These are phyloP conservation scores for Fusarium sp. DNA, from an alignment of 2,329 filamentous ascomycete genomes.

Conservation along the genomic window DNA sequence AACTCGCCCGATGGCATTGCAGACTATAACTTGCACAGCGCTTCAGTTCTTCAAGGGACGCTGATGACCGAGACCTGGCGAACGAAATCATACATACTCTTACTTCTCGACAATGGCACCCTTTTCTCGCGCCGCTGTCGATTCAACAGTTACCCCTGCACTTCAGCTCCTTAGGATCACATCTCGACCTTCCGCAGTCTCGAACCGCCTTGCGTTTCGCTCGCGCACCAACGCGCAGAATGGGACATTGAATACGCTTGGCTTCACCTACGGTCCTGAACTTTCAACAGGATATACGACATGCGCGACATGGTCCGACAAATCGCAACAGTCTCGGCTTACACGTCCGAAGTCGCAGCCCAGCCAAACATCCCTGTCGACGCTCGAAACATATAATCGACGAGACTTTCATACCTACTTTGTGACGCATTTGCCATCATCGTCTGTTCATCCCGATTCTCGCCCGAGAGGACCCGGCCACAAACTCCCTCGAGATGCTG, in stretches of 20 bases:
- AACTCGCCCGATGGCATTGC: slow-evolving; percentile 45
- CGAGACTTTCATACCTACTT: slow-evolving; percentile 93
- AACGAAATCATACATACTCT: slow-evolving; percentile 7
- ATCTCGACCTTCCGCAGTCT: slow-evolving; percentile 16
- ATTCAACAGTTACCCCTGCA: slow-evolving; percentile 26
- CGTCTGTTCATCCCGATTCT: slow-evolving; percentile 90
- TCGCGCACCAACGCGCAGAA: slow-evolving; percentile 1
- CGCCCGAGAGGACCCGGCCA: slow-evolving; percentile 75
- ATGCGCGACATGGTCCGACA: slow-evolving; percentile 20
- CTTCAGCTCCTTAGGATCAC: slow-evolving; percentile 35
- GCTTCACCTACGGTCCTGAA: neutral
- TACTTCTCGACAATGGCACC: slow-evolving; percentile 40
- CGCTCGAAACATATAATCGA: slow-evolving; percentile 41
- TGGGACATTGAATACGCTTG: neutral
- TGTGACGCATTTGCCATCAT: slow-evolving; percentile 93
- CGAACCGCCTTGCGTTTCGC: slow-evolving; percentile 10
- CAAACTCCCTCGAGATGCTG: slow-evolving; percentile 86
- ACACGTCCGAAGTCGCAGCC: slow-evolving; percentile 13
- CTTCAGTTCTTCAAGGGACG: slow-evolving; percentile 40
- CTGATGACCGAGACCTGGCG: slow-evolving; percentile 38
- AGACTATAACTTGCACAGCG: slow-evolving; percentile 39
- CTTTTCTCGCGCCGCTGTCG: slow-evolving; percentile 29
- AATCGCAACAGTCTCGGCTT: slow-evolving; percentile 20
- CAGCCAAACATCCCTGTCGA: slow-evolving; percentile 12
- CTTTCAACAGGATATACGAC: slow-evolving; percentile 3